Evolutionary conservation across 2,329 filamentous ascomycete genomes (phyloP).

Genomic region (Orbilia javanica): DNA sequence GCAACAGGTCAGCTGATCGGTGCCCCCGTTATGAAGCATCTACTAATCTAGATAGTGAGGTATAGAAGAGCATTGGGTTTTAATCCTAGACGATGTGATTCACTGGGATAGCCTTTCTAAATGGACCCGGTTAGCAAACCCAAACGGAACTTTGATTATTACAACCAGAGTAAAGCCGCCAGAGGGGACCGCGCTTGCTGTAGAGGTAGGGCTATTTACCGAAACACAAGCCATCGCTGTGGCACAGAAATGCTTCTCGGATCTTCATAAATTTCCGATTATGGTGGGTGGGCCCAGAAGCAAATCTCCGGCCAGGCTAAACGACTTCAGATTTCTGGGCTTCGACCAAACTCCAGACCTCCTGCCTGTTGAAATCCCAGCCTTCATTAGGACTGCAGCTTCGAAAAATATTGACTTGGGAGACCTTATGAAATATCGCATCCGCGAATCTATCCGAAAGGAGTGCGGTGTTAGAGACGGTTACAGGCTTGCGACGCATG

Average conservation of each 20-base stretch:
- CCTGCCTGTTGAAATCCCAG: neutral
- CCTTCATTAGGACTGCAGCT: neutral
- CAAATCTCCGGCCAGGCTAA: too few species aligned
- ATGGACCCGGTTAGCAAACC: neutral
- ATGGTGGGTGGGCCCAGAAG: too few species aligned
- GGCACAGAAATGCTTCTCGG: neutral
- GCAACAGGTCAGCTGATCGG: neutral
- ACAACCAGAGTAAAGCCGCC: neutral
- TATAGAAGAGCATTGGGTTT: neutral
- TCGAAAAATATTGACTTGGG: neutral
- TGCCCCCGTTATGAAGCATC: neutral
- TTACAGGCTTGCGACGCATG: neutral
- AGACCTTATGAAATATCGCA: neutral
- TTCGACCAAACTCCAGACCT: neutral
- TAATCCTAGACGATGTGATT: neutral
- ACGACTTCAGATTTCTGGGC: neutral
- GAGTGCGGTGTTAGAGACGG: neutral
- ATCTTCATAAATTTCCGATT: neutral
- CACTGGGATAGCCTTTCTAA: neutral
- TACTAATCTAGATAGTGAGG: neutral
- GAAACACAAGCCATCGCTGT: neutral
- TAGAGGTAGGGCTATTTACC: neutral
- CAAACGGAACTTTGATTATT: neutral
- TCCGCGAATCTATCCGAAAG: neutral
- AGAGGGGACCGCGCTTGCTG: neutral